Evolutionary conservation across 1,139 yeast species (phyloP), one percentile per base, ranked within the genome.

Genomic region (Blastobotrys arbuscula): DNA sequence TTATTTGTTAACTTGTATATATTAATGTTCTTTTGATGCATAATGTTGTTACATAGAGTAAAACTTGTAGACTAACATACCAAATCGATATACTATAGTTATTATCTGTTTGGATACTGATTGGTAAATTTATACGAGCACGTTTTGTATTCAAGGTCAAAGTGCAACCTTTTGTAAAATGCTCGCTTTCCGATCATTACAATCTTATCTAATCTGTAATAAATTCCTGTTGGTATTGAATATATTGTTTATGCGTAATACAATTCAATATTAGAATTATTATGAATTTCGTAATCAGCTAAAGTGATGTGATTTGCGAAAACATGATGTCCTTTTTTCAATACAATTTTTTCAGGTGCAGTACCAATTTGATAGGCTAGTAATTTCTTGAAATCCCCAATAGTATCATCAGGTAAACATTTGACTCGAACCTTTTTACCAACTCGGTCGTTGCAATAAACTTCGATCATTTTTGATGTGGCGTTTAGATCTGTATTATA

Each of bases 261-360:
- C 62, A 92, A 69, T 66, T 92, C 98, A 57, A 92, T 70, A 63
- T 83, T 87, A 58, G 85, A 83, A 19, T 96, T 96, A 64, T 89
- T 84, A 62, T 89, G 96, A 15, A 92, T 80, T 66, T 92, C 98
- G 64, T 94, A 92, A 65, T 92, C 98, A 21, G 84, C 96, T 47
- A 92, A 72, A 0, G 90, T 76, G 51, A 92, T 90, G 62, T 89
- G 97, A 61, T 92, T 95, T 64, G 90, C 90, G 66, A 79, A 82
- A 0, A 86, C 79, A 53, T 81, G 83, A 61, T 89, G 83, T 8
- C 71, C 70, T 50, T 67, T 66, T 48, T 67, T 68, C 21, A 68
- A 59, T 3, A 66, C 65, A 55, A 82, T 70, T 64, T 87, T 87
- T 36, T 81, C 84, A 42, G 77, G 71, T 1, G 81, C 70, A 0